Evolutionary conservation across 345 rosid genomes (phyloP).

Genomic region (Hevea brasiliensis): DNA sequence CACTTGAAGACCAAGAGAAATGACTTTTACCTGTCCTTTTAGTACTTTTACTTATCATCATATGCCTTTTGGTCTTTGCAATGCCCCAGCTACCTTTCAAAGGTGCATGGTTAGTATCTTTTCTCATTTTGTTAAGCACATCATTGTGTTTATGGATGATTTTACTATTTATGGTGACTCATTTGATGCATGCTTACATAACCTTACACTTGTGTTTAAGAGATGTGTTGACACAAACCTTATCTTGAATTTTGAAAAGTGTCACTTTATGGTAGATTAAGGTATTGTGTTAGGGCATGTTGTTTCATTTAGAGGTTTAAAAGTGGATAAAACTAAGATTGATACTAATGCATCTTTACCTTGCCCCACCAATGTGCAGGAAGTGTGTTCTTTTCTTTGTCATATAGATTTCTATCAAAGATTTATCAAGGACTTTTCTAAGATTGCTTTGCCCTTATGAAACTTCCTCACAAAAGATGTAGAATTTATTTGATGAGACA

Average conservation of each 20-base stretch:
- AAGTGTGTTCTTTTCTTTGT: background rate
- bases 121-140: background rate
- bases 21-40: background rate
- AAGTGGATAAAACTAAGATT: background rate
- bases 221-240: background rate
- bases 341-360: background rate
- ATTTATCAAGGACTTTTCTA: too few species aligned
- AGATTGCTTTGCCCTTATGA: too few species aligned
- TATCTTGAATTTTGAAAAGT: too few species aligned
- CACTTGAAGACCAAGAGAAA: background rate
- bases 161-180: background rate
- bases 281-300: background rate
- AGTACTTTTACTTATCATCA: background rate
- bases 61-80: background rate
- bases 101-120: conserved; percentile 2
- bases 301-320: background rate
- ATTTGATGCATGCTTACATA: background rate
- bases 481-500: too few species aligned
- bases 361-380: background rate
- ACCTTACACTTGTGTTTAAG: background rate
- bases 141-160: conserved; percentile 5
- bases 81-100: background rate
- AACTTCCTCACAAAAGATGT: too few species aligned
- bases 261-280: background rate
- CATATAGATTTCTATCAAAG: too few species aligned